Base-by-base conservation (phyloP, 1,284 basidiomycete species). In the Bothia castanella region DNA sequence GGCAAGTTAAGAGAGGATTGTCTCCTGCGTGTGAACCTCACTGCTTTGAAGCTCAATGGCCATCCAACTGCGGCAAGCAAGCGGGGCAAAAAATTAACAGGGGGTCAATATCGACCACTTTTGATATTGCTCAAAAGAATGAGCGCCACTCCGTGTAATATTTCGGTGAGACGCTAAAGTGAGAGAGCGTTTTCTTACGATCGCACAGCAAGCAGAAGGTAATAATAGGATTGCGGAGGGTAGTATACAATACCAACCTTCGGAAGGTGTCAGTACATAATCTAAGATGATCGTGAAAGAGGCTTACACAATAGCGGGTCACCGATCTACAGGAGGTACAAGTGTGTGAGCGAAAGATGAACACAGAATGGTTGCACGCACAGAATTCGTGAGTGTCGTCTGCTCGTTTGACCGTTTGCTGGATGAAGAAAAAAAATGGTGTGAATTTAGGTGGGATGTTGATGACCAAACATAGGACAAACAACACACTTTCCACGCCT, bases 381-480 rank as follows among this genome's bases (percentile, higher is more conserved):
- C 93, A 97, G 71, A 97, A 97, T 60, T 96, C 94, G 72, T 89
- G 89, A 41, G 92, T 96, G 66, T 97, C 94, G 74, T 97, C 91
- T 50, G 83, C 81, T 61, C 89, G 80, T 77, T 96, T 97, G 81
- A 97, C 90, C 45, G 87, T 89, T 92, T 92, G 86, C 86, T 91
- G 72, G 59, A 61, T 60, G 66, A 57, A 68, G 61, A 60, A 68
- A 47, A 67, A 67, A 54, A 58, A 66, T 62, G 57, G 57, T 62
- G 67, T 49, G 60, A 67, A 57, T 68, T 67, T 72, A 74, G 70
- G 65, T 68, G 59, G 61, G 49, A 35, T 59, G 62, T 46, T 23
- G 16, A 16, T 21, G 37, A 58, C 61, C 71, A 78, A 79, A 73
- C 57, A 71, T 56, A 37, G 53, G 60, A 71, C 56, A 61, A 72